Evolutionary conservation across 2,329 filamentous ascomycete genomes (phyloP).

Genomic region (Lasiodiplodia citricola): DNA sequence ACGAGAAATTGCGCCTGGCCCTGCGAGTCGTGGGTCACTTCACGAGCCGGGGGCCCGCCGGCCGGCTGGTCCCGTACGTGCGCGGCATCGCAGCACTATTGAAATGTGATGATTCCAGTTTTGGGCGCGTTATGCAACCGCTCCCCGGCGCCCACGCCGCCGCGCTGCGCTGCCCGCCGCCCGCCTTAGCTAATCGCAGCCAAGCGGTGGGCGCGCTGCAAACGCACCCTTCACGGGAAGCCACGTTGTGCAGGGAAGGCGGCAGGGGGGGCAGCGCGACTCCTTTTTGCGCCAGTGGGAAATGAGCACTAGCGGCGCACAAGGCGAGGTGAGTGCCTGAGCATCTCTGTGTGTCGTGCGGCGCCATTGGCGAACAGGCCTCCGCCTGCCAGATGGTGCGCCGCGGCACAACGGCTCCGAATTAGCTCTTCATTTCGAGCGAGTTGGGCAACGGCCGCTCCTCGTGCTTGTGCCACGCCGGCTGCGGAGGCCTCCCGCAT

Average conservation of each 20-base stretch:
- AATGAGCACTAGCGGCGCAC: slow-evolving; percentile 23
- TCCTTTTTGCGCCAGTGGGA: slow-evolving; percentile 25
- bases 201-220: slow-evolving; percentile 14
- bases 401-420: slow-evolving; percentile 16
- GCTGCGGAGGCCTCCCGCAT: slow-evolving; percentile 4
- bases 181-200: slow-evolving; percentile 10
- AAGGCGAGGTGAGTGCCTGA: slow-evolving; percentile 11
- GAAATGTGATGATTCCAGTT: slow-evolving; percentile 25
- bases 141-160: neutral
- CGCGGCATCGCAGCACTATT: slow-evolving; percentile 16
- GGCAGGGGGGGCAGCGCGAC: neutral
- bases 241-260: slow-evolving; percentile 27
- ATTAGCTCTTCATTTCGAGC: neutral
- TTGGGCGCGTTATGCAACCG: slow-evolving; percentile 19
- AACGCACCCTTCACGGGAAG: slow-evolving; percentile 23
- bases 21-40: slow-evolving; percentile 18
- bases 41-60: slow-evolving; percentile 10
- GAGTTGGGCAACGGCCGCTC: slow-evolving; percentile 9
- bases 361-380: slow-evolving; percentile 15
- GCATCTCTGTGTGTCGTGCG: slow-evolving; percentile 17
- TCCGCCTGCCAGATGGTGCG: slow-evolving; percentile 13
- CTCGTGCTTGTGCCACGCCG: slow-evolving; percentile 21
- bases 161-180: neutral
- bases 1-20: slow-evolving; percentile 17
- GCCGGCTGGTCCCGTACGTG: slow-evolving; percentile 24